Percentiles rank a stretch among this genome's conserved stretches.
Evolutionary conservation across 345 rosid species (phyloP).

Genomic region (Populus nigra): DNA sequence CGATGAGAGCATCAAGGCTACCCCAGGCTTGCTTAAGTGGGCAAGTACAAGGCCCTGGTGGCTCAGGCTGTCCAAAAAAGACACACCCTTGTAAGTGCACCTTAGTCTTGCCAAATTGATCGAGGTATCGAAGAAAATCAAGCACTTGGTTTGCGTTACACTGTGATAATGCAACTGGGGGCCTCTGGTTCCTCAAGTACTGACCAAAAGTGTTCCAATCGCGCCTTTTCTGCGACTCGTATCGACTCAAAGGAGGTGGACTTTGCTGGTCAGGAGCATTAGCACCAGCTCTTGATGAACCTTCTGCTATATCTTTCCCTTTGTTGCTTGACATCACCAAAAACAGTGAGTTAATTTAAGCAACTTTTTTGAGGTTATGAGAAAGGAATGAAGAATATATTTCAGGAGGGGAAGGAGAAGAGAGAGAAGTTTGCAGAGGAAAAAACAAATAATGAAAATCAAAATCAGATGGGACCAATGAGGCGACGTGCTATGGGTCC

Average conservation of each 20-base stretch:
- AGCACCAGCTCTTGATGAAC: slow-evolving; percentile 26
- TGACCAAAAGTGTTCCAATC: slow-evolving; percentile 96
- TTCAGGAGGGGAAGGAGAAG: not conserved
- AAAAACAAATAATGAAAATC: slow-evolving; percentile 28
- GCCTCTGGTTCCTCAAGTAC: slow-evolving; percentile 77
- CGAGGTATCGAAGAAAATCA: slow-evolving; percentile 75
- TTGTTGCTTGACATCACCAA: slow-evolving; percentile 33
- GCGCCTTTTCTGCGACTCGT: slow-evolving; percentile 77
- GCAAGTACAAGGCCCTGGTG: slow-evolving; percentile 75
- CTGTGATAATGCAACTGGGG: slow-evolving; percentile 67
- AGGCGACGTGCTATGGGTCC: slow-evolving; percentile 66
- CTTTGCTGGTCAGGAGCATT: slow-evolving; percentile 5
- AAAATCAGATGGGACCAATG: slow-evolving; percentile 33
- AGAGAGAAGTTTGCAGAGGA: slow-evolving; percentile 3
- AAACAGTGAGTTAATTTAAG: not conserved
- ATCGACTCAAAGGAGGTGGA: slow-evolving; percentile 62
- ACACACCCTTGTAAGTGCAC: slow-evolving; percentile 81
- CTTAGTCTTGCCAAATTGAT: slow-evolving; percentile 85
- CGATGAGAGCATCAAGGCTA: slow-evolving; percentile 88
- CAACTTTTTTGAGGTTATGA: not conserved
- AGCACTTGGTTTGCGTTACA: slow-evolving; percentile 67
- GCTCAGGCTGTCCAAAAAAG: slow-evolving; percentile 77
- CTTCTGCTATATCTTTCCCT: slow-evolving; percentile 70
- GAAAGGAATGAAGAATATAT: not conserved
- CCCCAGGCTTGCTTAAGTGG: slow-evolving; percentile 92